These are phyloP conservation scores for Nakazawaea wyomingensis DNA, from an alignment of 805 yeast species.

Conservation along the genomic window DNA sequence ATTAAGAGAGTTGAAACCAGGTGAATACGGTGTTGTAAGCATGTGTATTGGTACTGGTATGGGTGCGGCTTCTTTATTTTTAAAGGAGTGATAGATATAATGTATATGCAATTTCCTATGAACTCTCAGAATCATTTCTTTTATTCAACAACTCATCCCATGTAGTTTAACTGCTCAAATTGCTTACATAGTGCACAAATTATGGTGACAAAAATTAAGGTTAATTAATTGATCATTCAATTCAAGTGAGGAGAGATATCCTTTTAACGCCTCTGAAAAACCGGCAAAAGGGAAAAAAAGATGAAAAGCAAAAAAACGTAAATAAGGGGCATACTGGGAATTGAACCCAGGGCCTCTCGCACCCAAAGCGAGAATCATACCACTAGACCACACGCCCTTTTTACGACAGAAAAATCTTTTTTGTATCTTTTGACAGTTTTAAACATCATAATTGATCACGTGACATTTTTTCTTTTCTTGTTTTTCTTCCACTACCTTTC, in stretches of 20 bases:
- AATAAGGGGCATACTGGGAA: slow-evolving; percentile 35
- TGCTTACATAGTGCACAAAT: too few relatives aligned
- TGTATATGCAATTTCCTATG: too few relatives aligned
- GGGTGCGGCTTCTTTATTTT: slow-evolving; percentile 92
- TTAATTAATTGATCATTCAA: neutral
- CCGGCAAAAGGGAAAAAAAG: neutral
- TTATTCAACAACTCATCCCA: too few relatives aligned
- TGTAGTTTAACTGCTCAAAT: too few relatives aligned
- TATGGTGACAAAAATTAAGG: too few relatives aligned
- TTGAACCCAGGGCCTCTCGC: slow-evolving; percentile 54
- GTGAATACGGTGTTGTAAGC: slow-evolving; percentile 84
- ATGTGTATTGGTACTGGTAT: slow-evolving; percentile 99
- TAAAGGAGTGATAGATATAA: slow-evolving; percentile 59
- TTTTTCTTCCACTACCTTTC: too few relatives aligned
- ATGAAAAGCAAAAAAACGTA: neutral
- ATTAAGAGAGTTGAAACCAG: slow-evolving; percentile 69
- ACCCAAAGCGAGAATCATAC: slow-evolving; percentile 55
- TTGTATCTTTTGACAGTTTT: too few relatives aligned
- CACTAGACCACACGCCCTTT: slow-evolving; percentile 39
- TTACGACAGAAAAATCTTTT: neutral
- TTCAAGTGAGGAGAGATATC: neutral
- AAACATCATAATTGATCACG: too few relatives aligned
- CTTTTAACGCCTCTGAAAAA: neutral
- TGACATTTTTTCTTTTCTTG: too few relatives aligned
- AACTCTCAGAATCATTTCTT: too few relatives aligned